Percentiles rank a stretch among this genome's conserved stretches.
Conservation (phyloP, 345 rosid genomes). For the Citrus medica region DNA sequence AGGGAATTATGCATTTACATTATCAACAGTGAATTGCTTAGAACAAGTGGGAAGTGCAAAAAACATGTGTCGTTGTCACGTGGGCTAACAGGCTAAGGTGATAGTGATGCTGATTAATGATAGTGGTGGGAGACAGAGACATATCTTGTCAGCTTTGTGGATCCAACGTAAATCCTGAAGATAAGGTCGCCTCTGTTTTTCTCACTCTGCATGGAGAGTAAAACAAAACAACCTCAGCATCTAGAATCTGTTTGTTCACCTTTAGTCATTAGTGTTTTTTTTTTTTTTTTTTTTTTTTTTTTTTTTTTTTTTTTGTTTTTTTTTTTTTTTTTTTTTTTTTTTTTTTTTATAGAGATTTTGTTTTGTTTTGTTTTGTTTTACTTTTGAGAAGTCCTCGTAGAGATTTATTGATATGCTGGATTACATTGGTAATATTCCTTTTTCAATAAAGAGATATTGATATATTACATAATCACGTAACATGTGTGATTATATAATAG, state of each 20-base stretch:
- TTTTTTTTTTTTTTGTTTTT: no score
- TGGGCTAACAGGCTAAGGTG: neutral
- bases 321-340: no score
- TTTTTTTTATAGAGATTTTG: neutral
- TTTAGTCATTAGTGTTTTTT: neutral
- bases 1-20: neutral
- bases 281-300: no score
- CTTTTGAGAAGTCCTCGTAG: no score
- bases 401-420: neutral
- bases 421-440: neutral
- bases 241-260: neutral
- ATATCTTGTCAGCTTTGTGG: slow-evolving; percentile 10
- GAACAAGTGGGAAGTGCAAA: slow-evolving; percentile 6
- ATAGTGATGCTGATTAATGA: slow-evolving; percentile 3
- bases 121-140: neutral
- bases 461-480: no score
- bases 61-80: slow-evolving; percentile 12
- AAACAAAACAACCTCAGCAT: neutral
- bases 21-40: slow-evolving; percentile 1
- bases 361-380: no score
- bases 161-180: slow-evolving; percentile 8
- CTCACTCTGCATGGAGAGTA: neutral
- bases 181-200: neutral
- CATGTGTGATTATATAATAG: no score
- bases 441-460: neutral